A percentile compares a stretch with the other conserved stretches of the same genome.
These are phyloP conservation scores for Zoysia matrella DNA, from an alignment of 202 grass and related monocot genomes.

Conservation along the genomic window DNA sequence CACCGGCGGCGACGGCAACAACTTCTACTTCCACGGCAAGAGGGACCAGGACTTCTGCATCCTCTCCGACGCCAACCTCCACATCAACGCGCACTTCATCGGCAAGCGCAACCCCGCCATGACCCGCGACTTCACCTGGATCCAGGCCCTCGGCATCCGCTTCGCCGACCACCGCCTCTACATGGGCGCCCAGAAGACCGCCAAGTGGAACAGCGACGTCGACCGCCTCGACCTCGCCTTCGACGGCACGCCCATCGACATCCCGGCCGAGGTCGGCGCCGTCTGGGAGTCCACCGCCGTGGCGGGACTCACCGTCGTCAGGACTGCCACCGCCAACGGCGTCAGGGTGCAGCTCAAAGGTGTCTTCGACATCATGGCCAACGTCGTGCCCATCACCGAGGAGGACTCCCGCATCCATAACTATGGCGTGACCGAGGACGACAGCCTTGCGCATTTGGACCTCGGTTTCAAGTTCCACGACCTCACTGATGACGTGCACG, in stretches of 20 bases:
- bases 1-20: too few relatives aligned
- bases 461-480: slow-evolving; percentile 62
- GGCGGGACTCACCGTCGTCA: slow-evolving; percentile 22
- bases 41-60: slow-evolving; percentile 45
- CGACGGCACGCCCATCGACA: slow-evolving; percentile 42
- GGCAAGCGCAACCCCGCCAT: slow-evolving; percentile 60
- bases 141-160: slow-evolving; percentile 65
- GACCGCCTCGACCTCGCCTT: slow-evolving; percentile 58
- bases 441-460: slow-evolving; percentile 68
- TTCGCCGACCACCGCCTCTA: slow-evolving; percentile 48
- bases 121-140: slow-evolving; percentile 79
- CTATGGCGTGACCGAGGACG: slow-evolving; percentile 52
- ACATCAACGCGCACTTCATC: slow-evolving; percentile 93
- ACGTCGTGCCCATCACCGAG: neutral
- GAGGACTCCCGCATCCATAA: slow-evolving; percentile 62
- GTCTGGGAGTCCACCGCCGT: slow-evolving; percentile 34
- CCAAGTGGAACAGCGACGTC: slow-evolving; percentile 43
- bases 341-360: slow-evolving; percentile 45
- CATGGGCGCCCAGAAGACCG: slow-evolving; percentile 11
- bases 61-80: slow-evolving; percentile 61
- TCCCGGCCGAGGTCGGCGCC: slow-evolving; percentile 15
- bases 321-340: slow-evolving; percentile 40
- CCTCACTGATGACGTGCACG: slow-evolving; percentile 58
- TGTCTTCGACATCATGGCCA: slow-evolving; percentile 46
- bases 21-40: too few relatives aligned